A percentile compares a stretch with the other conserved stretches of the same genome.
phyloP scores from a whole-genome alignment of 139 green algal species.

The Picochlorum sp. region DNA sequence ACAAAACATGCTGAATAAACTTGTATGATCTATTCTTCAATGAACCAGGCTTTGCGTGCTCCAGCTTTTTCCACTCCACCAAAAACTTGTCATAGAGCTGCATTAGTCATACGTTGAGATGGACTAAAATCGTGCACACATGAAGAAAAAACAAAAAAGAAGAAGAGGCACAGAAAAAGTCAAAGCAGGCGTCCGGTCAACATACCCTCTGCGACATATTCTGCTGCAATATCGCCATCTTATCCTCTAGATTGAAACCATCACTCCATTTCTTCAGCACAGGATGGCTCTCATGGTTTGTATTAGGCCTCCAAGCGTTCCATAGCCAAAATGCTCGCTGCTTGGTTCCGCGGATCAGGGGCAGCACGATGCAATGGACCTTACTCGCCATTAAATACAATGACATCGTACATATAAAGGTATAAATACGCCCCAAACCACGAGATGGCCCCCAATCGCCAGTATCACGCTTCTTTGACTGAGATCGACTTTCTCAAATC shows the following conservation, averaged over 20 bases:
- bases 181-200: not conserved
- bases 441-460: too few relatives aligned
- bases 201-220: not conserved
- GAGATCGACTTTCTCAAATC: too few relatives aligned
- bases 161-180: not conserved
- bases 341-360: slow-evolving; percentile 7
- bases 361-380: slow-evolving; percentile 19
- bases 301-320: slow-evolving; percentile 13
- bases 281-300: not conserved
- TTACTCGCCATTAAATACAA: too few relatives aligned
- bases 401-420: too few relatives aligned
- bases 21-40: slow-evolving; percentile 30
- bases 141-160: not conserved
- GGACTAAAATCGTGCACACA: not conserved
- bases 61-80: slow-evolving; percentile 39
- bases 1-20: slow-evolving; percentile 36
- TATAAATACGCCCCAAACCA: too few relatives aligned
- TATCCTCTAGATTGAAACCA: slow-evolving; percentile 25
- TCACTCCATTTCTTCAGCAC: slow-evolving; percentile 8
- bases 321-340: slow-evolving; percentile 37
- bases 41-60: slow-evolving; percentile 25
- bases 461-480: too few relatives aligned
- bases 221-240: slow-evolving; percentile 9
- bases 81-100: slow-evolving; percentile 7
- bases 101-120: not conserved